Evolutionary conservation across 2,329 filamentous ascomycete species (phyloP).

Genomic region (Fusarium sterilihyphosum): DNA sequence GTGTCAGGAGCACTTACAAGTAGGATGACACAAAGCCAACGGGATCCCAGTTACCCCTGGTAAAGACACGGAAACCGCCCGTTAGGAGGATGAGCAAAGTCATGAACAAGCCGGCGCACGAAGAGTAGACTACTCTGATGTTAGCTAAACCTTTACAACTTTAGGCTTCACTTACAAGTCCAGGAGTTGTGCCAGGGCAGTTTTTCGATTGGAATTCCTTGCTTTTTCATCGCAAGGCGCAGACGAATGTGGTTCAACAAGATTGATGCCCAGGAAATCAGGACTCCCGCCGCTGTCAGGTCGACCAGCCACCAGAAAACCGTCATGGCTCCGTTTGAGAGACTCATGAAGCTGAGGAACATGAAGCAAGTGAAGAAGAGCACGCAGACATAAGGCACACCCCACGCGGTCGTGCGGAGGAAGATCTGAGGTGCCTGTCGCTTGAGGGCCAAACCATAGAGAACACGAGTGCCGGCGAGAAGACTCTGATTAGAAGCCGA

Average conservation of each 20-base stretch:
- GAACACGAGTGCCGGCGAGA: conserved; percentile 65
- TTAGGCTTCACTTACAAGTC: conserved; percentile 59
- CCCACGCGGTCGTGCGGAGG: conserved; percentile 67
- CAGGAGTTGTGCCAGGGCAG: conserved; percentile 72
- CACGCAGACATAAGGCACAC: conserved; percentile 70
- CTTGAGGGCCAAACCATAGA: conserved; percentile 69
- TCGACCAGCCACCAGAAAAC: conserved; percentile 74
- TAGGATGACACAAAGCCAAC: conserved; percentile 70
- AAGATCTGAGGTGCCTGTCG: conserved; percentile 67
- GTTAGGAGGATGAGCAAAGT: conserved; percentile 74
- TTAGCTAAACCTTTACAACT: not conserved
- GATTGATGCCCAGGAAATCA: conserved; percentile 71
- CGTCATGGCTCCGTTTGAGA: conserved; percentile 66
- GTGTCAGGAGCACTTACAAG: conserved; percentile 56
- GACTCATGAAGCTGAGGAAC: conserved; percentile 66
- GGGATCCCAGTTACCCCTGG: conserved; percentile 66
- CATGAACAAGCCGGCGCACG: conserved; percentile 68
- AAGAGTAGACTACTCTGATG: conserved; percentile 62
- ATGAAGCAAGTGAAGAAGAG: conserved; percentile 64
- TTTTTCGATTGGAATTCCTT: conserved; percentile 59
- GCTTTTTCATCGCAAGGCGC: conserved; percentile 62
- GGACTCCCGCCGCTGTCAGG: conserved; percentile 68
- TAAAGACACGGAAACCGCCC: conserved; percentile 73
- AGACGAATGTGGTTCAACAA: conserved; percentile 69
- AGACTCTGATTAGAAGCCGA: conserved; percentile 76